Conservation (phyloP, 768 basidiomycete species). For the Boletus subparvulus region DNA sequence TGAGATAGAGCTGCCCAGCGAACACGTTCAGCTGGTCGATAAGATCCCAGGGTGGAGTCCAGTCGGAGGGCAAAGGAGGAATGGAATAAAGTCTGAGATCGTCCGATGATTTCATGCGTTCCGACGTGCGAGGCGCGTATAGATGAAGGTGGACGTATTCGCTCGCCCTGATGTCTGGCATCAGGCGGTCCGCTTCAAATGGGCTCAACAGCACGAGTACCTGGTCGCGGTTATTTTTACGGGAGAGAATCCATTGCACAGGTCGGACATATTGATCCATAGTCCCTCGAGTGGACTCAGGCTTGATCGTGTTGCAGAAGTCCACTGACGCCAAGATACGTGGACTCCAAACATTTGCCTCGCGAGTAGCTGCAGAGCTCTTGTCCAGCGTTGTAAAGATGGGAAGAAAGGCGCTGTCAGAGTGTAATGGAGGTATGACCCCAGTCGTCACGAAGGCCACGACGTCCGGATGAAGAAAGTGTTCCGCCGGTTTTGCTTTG, state of each 20-base stretch:
- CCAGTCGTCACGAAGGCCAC: conserved; percentile 28
- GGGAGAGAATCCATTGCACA: conserved; percentile 24
- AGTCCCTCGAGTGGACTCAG: background rate
- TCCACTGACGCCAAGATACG: conserved; percentile 9
- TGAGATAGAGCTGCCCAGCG: conserved; percentile 14
- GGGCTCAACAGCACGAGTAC: conserved; percentile 7
- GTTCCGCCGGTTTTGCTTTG: conserved; percentile 14
- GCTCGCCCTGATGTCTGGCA: conserved; percentile 36
- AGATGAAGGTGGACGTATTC: conserved; percentile 37
- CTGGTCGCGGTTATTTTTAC: too few species aligned
- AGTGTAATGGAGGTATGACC: background rate
- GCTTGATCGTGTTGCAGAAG: conserved; percentile 6
- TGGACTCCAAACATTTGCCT: conserved; percentile 17
- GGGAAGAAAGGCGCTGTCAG: conserved; percentile 22
- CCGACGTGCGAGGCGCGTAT: conserved; percentile 39
- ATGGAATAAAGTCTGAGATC: conserved; percentile 15
- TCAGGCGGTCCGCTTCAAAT: conserved; percentile 37
- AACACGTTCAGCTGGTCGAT: conserved; percentile 6
- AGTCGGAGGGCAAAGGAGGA: conserved; percentile 2
- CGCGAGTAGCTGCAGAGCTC: conserved; percentile 6
- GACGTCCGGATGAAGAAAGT: conserved; percentile 17
- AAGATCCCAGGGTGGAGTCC: background rate
- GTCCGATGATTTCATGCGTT: conserved; percentile 38
- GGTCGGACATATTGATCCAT: conserved; percentile 19
- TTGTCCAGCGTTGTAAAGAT: conserved; percentile 6